Conservation (phyloP, 257 asterid species). For the Anisodus tanguticus region DNA sequence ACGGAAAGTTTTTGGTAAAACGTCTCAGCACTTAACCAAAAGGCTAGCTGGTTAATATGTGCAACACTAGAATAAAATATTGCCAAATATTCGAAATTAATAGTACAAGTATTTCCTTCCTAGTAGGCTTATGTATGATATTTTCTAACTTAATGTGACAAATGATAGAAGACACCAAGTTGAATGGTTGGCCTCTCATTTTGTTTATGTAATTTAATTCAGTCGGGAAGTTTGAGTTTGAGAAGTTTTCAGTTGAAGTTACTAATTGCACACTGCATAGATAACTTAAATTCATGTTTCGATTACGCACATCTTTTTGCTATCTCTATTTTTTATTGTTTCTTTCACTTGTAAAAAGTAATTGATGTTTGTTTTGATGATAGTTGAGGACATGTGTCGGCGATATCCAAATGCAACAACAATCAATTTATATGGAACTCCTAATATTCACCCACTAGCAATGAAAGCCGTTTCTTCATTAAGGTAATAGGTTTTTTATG, state of each 20-base stretch:
- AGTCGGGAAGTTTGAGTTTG: neutral
- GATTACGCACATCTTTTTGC: neutral
- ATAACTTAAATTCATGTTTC: neutral
- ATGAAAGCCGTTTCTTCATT: slow-evolving; percentile 75
- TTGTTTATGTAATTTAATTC: too few relatives aligned
- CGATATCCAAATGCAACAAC: slow-evolving; percentile 93
- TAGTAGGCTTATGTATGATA: neutral
- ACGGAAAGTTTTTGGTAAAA: neutral
- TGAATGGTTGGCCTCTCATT: neutral
- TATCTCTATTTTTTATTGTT: neutral
- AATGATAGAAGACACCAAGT: neutral
- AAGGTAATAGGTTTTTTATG: slow-evolving; percentile 52
- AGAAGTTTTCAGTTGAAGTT: neutral
- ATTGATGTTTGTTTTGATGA: neutral
- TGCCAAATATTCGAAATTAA: neutral
- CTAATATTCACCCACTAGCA: slow-evolving; percentile 64
- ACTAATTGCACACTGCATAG: neutral
- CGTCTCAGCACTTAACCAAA: neutral
- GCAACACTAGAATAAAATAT: neutral
- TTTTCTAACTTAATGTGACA: neutral
- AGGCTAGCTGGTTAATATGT: neutral
- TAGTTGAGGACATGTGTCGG: slow-evolving; percentile 87
- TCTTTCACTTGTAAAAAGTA: neutral
- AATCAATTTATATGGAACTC: slow-evolving; percentile 78
- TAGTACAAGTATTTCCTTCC: neutral